Conservation (phyloP, 2,329 filamentous ascomycete genomes). For the Chrysoporthe puriensis region DNA sequence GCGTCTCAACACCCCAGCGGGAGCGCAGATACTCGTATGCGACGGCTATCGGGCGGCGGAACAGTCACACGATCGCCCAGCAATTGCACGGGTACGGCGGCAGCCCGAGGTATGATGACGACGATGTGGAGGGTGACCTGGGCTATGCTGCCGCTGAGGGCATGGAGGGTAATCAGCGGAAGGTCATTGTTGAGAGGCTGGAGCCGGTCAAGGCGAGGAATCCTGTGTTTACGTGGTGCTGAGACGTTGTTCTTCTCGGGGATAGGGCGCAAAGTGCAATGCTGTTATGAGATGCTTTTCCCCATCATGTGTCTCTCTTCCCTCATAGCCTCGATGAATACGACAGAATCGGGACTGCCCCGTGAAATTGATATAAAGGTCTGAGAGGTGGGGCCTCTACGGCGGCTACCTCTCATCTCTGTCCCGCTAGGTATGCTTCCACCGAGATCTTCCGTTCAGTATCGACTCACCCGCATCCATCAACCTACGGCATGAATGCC, state of each 20-base stretch:
- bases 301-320: background rate
- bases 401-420: too few relatives aligned
- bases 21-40: conserved; percentile 60
- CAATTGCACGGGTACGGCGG: conserved; percentile 49
- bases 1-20: conserved; percentile 48
- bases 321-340: background rate
- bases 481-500: background rate
- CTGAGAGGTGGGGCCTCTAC: background rate
- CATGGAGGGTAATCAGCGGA: conserved; percentile 87
- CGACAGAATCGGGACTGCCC: background rate
- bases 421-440: background rate
- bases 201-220: conserved; percentile 96
- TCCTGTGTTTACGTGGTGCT: conserved; percentile 98
- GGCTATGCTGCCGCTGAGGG: conserved; percentile 94
- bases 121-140: conserved; percentile 87
- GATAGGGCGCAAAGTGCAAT: background rate
- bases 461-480: background rate
- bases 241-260: conserved; percentile 33
- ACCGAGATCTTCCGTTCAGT: background rate
- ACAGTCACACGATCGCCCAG: conserved; percentile 56
- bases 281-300: conserved; percentile 1
- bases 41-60: conserved; percentile 50
- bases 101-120: conserved; percentile 57
- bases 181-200: conserved; percentile 94
- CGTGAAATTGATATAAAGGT: background rate